Evolutionary conservation across 2,329 filamentous ascomycete genomes (phyloP).

Genomic region (Neocatenulostroma microsporum): DNA sequence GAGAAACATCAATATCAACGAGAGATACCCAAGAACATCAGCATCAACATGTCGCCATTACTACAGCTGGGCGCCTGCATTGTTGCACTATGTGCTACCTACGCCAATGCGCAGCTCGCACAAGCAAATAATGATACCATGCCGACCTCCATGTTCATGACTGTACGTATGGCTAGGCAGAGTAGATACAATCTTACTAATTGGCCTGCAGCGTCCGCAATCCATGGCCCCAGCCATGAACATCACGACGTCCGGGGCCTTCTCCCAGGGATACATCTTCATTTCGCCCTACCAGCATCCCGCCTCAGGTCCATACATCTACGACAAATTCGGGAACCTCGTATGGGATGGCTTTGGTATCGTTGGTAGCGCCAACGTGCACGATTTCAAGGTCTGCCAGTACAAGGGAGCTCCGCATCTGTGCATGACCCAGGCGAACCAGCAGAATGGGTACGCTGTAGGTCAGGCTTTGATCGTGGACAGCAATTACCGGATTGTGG

Average conservation of each 20-base stretch:
- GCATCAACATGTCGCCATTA: too few relatives aligned
- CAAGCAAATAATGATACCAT: constrained; percentile 2
- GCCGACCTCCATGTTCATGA: neutral
- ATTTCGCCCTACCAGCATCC: constrained; percentile 17
- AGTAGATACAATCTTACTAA: too few relatives aligned
- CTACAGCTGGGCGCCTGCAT: too few relatives aligned
- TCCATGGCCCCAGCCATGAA: constrained; percentile 18
- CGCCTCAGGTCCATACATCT: constrained; percentile 14
- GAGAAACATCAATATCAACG: too few relatives aligned
- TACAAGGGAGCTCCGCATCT: constrained; percentile 39
- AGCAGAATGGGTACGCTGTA: constrained; percentile 34
- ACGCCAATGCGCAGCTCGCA: constrained; percentile 1
- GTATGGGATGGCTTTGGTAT: constrained; percentile 33
- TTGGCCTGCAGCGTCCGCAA: constrained; percentile 20
- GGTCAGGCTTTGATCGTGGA: constrained; percentile 42
- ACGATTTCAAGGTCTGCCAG: constrained; percentile 39
- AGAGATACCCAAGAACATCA: too few relatives aligned
- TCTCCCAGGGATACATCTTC: constrained; percentile 17
- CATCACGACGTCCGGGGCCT: constrained; percentile 14
- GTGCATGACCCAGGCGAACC: constrained; percentile 38
- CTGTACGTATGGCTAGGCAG: constrained; percentile 1
- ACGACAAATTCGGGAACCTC: constrained; percentile 22
- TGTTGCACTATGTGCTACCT: neutral
- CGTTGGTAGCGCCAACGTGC: constrained; percentile 31
- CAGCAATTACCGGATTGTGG: constrained; percentile 37